These are phyloP conservation scores for Suhomyces taliae DNA, from an alignment of 1,139 yeast genomes.

Conservation along the genomic window DNA sequence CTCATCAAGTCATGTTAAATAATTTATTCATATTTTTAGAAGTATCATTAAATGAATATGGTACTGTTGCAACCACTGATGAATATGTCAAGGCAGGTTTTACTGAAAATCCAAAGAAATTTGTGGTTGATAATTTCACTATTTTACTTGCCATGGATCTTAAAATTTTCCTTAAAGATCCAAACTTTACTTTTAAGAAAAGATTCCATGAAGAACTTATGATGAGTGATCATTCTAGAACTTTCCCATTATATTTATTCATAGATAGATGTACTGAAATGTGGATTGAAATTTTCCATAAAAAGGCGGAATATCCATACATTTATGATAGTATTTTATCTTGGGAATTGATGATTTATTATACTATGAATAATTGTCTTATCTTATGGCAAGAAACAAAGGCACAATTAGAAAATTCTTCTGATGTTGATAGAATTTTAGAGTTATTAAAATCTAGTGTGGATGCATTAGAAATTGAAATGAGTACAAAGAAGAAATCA, in stretches of 20 bases:
- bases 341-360: slow-evolving; percentile 58
- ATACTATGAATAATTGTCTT: slow-evolving; percentile 57
- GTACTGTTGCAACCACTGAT: slow-evolving; percentile 46
- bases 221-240: slow-evolving; percentile 44
- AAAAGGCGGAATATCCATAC: slow-evolving; percentile 31
- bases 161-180: slow-evolving; percentile 51
- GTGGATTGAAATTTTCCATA: slow-evolving; percentile 43
- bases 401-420: slow-evolving; percentile 45
- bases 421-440: slow-evolving; percentile 52
- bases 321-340: slow-evolving; percentile 49
- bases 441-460: slow-evolving; percentile 38
- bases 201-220: slow-evolving; percentile 59
- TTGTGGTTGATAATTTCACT: slow-evolving; percentile 43
- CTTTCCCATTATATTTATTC: slow-evolving; percentile 44
- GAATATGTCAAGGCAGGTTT: slow-evolving; percentile 51
- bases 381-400: slow-evolving; percentile 69
- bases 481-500: slow-evolving; percentile 22
- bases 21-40: slow-evolving; percentile 44
- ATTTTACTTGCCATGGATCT: slow-evolving; percentile 50
- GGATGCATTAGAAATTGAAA: slow-evolving; percentile 30
- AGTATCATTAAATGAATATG: slow-evolving; percentile 45
- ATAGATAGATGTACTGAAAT: slow-evolving; percentile 37
- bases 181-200: slow-evolving; percentile 59
- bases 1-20: slow-evolving; percentile 45
- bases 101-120: slow-evolving; percentile 44